Conservation (phyloP, 306 rosid genomes). For the Sophora flavescens region DNA sequence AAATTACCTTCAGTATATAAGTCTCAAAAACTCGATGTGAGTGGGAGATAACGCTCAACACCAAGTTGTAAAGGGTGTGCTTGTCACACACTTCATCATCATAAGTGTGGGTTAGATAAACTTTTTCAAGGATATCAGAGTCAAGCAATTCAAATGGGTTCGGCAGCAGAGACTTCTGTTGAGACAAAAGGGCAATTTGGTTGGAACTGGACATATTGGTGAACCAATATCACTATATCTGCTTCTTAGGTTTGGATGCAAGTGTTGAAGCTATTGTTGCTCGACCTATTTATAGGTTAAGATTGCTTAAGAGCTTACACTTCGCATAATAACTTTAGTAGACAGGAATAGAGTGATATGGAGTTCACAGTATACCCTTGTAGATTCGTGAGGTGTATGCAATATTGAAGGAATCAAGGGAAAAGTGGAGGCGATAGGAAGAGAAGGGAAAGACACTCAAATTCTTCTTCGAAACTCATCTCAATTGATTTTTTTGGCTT, state of each 20-base stretch:
- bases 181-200: background rate
- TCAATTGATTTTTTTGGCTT: too few relatives aligned
- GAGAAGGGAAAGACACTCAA: too few relatives aligned
- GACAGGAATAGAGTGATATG: background rate
- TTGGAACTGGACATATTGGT: conserved; percentile 19
- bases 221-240: background rate
- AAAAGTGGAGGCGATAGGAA: too few relatives aligned
- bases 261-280: background rate
- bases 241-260: background rate
- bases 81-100: conserved; percentile 27
- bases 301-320: conserved; percentile 7
- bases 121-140: conserved; percentile 31
- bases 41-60: conserved; percentile 9
- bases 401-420: background rate
- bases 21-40: conserved; percentile 21
- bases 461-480: too few relatives aligned
- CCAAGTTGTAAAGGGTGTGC: conserved; percentile 14
- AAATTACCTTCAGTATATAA: conserved; percentile 27
- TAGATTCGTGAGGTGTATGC: background rate
- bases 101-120: conserved; percentile 26
- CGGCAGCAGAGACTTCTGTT: conserved; percentile 15
- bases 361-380: conserved; percentile 12
- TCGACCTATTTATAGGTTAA: conserved; percentile 29
- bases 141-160: conserved; percentile 18
- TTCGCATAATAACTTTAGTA: conserved; percentile 16